Evolutionary conservation across 2,329 filamentous ascomycete genomes (phyloP).

Genomic region (Phyllosticta capitalensis): DNA sequence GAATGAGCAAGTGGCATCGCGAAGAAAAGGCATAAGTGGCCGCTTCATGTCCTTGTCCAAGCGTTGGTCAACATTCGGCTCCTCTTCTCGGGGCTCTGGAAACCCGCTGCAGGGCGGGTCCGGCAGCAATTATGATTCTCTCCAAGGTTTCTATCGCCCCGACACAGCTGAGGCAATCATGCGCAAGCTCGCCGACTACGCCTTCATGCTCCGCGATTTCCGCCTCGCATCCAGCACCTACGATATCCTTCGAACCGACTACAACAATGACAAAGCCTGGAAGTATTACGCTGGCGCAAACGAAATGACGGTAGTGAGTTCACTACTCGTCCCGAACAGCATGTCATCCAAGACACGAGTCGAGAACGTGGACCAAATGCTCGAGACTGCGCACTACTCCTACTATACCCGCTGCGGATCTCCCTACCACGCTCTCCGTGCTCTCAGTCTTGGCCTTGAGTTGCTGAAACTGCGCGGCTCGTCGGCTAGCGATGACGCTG

Average conservation of each 20-base stretch:
- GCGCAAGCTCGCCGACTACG: slow-evolving; percentile 87
- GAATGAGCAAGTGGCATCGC: slow-evolving; percentile 95
- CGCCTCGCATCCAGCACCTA: slow-evolving; percentile 88
- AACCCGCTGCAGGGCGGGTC: slow-evolving; percentile 36
- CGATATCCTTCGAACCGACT: slow-evolving; percentile 80
- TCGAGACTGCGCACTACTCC: slow-evolving; percentile 86
- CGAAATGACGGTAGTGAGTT: slow-evolving; percentile 85
- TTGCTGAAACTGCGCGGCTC: slow-evolving; percentile 73
- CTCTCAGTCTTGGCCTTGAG: slow-evolving; percentile 67
- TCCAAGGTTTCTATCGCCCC: slow-evolving; percentile 71
- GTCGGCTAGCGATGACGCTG: slow-evolving; percentile 74
- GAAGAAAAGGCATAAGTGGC: slow-evolving; percentile 77
- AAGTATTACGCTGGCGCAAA: slow-evolving; percentile 86
- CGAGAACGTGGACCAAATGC: slow-evolving; percentile 75
- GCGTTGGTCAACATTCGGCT: slow-evolving; percentile 76
- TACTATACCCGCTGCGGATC: slow-evolving; percentile 78
- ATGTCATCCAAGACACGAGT: slow-evolving; percentile 65
- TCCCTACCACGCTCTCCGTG: slow-evolving; percentile 71
- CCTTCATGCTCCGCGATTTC: slow-evolving; percentile 95
- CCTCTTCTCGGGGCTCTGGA: slow-evolving; percentile 49
- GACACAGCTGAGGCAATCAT: slow-evolving; percentile 83
- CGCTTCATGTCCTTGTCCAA: slow-evolving; percentile 92
- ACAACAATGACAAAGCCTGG: slow-evolving; percentile 94
- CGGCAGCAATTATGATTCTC: slow-evolving; percentile 64
- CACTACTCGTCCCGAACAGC: slow-evolving; percentile 62